Percentiles rank a stretch among this genome's conserved stretches.
Evolutionary conservation across 192 early-diverging fungal species (phyloP).

Genomic region (Linnemannia hyalina): DNA sequence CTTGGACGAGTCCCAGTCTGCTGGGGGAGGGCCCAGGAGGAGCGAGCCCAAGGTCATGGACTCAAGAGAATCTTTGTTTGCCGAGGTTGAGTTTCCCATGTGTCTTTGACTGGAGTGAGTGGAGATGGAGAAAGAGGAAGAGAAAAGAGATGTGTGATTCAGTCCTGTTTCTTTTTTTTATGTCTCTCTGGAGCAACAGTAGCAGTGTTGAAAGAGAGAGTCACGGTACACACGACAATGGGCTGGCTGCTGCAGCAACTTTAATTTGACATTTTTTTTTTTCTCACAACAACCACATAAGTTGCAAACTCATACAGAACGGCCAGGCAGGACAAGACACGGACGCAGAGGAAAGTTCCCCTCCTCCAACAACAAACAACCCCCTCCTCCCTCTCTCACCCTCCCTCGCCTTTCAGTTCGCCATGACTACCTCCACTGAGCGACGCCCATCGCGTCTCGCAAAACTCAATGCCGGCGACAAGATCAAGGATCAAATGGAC

Average conservation of each 20-base stretch:
- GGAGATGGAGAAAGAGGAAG: conserved; percentile 12
- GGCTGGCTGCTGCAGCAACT: not conserved
- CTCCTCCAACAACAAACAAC: not conserved
- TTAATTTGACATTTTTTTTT: not conserved
- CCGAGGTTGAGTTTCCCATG: conserved; percentile 52
- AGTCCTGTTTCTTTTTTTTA: not conserved
- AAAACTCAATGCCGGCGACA: not conserved
- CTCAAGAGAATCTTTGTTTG: conserved; percentile 17
- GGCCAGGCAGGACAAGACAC: not conserved
- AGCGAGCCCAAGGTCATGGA: conserved; percentile 25
- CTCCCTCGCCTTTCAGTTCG: not conserved
- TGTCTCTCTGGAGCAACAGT: not conserved
- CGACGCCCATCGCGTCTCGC: not conserved
- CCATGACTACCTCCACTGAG: not conserved
- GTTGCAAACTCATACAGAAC: not conserved
- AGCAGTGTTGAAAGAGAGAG: not conserved
- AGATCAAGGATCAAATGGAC: conserved; percentile 7
- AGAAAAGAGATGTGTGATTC: conserved; percentile 3
- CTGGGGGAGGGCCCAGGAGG: conserved; percentile 27
- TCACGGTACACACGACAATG: not conserved
- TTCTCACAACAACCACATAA: not conserved
- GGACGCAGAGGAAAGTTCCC: not conserved
- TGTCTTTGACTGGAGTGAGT: conserved; percentile 5
- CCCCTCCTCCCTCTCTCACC: not conserved
- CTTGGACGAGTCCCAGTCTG: conserved; percentile 33